Evolutionary conservation across 2,329 filamentous ascomycete genomes (phyloP).

Genomic region (Magnaporthiopsis rhizophila): DNA sequence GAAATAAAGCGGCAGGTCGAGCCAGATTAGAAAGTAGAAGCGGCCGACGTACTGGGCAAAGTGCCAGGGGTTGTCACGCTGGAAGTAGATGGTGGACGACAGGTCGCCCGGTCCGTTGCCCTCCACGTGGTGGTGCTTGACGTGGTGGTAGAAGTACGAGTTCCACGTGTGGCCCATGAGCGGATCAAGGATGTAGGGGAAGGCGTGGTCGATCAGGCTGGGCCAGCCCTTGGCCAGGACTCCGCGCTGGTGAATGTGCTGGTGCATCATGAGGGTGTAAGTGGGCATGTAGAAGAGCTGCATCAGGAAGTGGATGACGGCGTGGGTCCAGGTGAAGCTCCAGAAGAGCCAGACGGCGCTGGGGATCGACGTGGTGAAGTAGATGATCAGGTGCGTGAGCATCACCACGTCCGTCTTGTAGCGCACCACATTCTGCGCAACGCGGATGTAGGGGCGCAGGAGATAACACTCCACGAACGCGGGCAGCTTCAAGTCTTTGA

Average conservation of each 20-base stretch:
- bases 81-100: slow-evolving; percentile 68
- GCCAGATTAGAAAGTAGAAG: slow-evolving; percentile 67
- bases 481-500: slow-evolving; percentile 27
- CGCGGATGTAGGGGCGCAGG: slow-evolving; percentile 50
- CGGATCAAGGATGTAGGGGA: slow-evolving; percentile 68
- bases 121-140: slow-evolving; percentile 80
- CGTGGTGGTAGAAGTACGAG: slow-evolving; percentile 77
- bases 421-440: slow-evolving; percentile 51
- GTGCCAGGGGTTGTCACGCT: slow-evolving; percentile 58
- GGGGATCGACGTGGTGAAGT: slow-evolving; percentile 61
- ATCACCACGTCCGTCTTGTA: slow-evolving; percentile 68
- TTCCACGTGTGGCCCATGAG: slow-evolving; percentile 82
- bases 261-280: slow-evolving; percentile 77
- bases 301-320: slow-evolving; percentile 55
- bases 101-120: slow-evolving; percentile 69
- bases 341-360: slow-evolving; percentile 56
- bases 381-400: slow-evolving; percentile 67
- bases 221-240: slow-evolving; percentile 34
- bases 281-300: slow-evolving; percentile 61
- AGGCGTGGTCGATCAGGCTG: slow-evolving; percentile 50
- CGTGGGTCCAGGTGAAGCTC: slow-evolving; percentile 61
- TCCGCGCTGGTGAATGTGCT: slow-evolving; percentile 73
- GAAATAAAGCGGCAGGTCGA: slow-evolving; percentile 70
- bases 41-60: slow-evolving; percentile 67
- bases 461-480: slow-evolving; percentile 37